A percentile compares a stretch with the other conserved stretches of the same genome.
Evolutionary conservation across 768 basidiomycete genomes (phyloP).

Genomic region (Psilocybe cyanescens): DNA sequence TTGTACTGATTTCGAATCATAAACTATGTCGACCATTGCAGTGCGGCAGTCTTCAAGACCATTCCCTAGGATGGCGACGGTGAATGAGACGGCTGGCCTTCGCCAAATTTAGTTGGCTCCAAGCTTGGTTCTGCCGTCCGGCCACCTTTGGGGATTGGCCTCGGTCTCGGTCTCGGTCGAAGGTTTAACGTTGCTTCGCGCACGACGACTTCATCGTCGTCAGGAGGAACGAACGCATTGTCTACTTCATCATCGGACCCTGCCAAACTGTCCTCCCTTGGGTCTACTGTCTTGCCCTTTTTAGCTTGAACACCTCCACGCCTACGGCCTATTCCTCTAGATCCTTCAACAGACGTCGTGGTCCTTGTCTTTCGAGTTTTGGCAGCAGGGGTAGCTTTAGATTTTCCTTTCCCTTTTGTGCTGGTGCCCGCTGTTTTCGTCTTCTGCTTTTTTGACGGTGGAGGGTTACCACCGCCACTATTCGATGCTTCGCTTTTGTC

Average conservation of each 20-base stretch:
- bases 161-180: constrained; percentile 38
- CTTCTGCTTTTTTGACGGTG: constrained; percentile 24
- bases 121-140: background rate
- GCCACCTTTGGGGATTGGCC: constrained; percentile 20
- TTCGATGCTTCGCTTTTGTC: constrained; percentile 6
- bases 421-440: constrained; percentile 2
- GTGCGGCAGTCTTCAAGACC: too few species aligned
- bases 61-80: background rate
- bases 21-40: too few species aligned
- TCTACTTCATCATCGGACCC: constrained; percentile 5
- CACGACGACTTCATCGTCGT: constrained; percentile 4
- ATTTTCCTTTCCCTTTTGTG: constrained; percentile 10
- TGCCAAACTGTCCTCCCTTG: constrained; percentile 2
- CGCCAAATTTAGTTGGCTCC: background rate
- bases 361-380: background rate
- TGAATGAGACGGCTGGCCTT: background rate
- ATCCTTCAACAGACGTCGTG: background rate
- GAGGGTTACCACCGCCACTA: background rate
- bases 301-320: background rate
- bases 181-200: constrained; percentile 27
- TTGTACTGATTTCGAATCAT: too few species aligned
- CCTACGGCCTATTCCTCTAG: background rate
- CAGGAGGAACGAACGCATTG: constrained; percentile 7
- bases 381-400: background rate
- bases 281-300: constrained; percentile 6